Percentiles rank a stretch among this genome's conserved stretches.
These are phyloP conservation scores for Thalassia testudinum DNA, from an alignment of 116 monocot species.

Conservation along the genomic window DNA sequence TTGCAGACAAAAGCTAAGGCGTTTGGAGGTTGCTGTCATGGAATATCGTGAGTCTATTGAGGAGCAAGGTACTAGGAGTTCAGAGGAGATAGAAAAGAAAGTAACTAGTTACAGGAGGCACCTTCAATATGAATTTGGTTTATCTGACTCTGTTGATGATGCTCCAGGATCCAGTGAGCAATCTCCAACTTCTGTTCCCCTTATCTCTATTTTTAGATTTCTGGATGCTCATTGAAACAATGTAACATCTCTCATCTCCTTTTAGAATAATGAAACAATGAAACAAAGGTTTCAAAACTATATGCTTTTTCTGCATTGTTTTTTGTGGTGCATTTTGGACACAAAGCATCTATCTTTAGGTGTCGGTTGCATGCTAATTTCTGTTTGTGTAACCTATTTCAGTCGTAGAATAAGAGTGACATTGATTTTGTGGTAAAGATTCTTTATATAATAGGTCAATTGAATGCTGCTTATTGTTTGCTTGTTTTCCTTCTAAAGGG, in stretches of 20 bases:
- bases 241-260: constrained; percentile 19
- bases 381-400: too few species aligned
- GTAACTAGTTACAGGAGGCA: constrained; percentile 49
- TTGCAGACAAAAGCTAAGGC: constrained; percentile 78
- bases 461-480: neutral
- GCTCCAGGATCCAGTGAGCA: constrained; percentile 17
- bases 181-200: too few species aligned
- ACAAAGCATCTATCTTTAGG: too few species aligned
- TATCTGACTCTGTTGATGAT: constrained; percentile 41
- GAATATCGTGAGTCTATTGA: constrained; percentile 96
- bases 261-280: neutral
- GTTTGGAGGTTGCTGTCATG: constrained; percentile 92
- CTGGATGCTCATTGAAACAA: too few species aligned
- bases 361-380: too few species aligned
- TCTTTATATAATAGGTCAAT: neutral
- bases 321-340: neutral
- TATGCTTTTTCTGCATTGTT: neutral
- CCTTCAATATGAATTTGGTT: constrained; percentile 72
- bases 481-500: constrained; percentile 20
- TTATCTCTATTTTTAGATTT: too few species aligned
- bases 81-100: constrained; percentile 80
- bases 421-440: too few species aligned
- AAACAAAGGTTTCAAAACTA: neutral
- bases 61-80: constrained; percentile 51
- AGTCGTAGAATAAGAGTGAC: too few species aligned